A percentile compares a stretch with the other conserved stretches of the same genome.
Evolutionary conservation across 208 protist species (phyloP).

Genomic region (Acanthamoeba culbertsoni): DNA sequence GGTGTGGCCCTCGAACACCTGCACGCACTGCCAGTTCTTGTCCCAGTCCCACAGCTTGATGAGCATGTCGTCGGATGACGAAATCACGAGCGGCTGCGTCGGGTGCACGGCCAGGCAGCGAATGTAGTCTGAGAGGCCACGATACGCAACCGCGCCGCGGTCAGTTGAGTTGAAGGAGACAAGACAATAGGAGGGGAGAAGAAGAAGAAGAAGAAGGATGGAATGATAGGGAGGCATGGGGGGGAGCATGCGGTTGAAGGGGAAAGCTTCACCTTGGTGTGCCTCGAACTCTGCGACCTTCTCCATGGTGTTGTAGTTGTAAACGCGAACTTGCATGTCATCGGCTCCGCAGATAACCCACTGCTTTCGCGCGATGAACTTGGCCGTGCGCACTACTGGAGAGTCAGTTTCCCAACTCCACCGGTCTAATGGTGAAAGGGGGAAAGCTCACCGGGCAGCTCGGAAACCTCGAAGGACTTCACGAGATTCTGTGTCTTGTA

Average conservation of each 20-base stretch:
- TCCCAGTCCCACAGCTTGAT: conserved; percentile 99
- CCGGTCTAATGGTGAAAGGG: neutral
- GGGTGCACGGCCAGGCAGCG: conserved; percentile 97
- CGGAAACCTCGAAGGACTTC: conserved; percentile 96
- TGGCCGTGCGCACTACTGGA: conserved; percentile 92
- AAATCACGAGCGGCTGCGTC: conserved; percentile 93
- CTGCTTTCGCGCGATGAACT: conserved; percentile 96
- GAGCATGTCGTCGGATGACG: conserved; percentile 97
- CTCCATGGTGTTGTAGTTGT: conserved; percentile 99
- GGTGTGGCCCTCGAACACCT: conserved; percentile 96
- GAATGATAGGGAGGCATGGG: neutral
- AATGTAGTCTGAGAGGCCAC: conserved; percentile 90
- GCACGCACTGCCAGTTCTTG: conserved; percentile 91
- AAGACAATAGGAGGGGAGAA: neutral
- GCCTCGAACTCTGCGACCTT: conserved; percentile 95
- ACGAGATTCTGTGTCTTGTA: conserved; percentile 94
- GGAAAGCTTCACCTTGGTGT: conserved; percentile 80
- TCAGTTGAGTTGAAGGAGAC: neutral
- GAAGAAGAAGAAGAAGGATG: neutral
- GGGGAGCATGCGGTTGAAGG: neutral
- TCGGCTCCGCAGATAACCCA: conserved; percentile 96
- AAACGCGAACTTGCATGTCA: conserved; percentile 93
- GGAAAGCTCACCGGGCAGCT: conserved; percentile 82
- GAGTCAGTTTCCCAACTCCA: neutral
- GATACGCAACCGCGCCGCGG: neutral